Conservation (phyloP, 2,329 filamentous ascomycete species). For the Orbilia brochopaga region DNA sequence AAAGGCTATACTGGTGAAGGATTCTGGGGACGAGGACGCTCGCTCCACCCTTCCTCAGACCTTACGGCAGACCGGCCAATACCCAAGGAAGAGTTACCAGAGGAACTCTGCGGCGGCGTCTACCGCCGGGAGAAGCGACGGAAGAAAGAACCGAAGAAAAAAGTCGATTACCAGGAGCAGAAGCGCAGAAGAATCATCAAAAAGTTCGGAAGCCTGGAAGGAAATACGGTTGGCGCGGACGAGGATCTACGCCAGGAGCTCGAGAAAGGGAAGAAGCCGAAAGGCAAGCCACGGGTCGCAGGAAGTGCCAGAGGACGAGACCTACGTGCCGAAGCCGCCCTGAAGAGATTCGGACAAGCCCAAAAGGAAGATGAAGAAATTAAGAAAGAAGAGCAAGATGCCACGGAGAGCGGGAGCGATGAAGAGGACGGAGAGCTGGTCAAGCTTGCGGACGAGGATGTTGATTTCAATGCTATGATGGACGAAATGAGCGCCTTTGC, state of each 20-base stretch:
- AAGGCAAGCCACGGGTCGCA: constrained; percentile 69
- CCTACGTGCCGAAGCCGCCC: constrained; percentile 74
- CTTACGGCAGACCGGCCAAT: constrained; percentile 56
- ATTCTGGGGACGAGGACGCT: constrained; percentile 74
- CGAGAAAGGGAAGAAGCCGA: constrained; percentile 67
- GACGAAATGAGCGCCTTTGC: constrained; percentile 66
- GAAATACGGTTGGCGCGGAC: constrained; percentile 72
- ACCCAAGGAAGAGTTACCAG: constrained; percentile 67
- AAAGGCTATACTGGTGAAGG: constrained; percentile 79
- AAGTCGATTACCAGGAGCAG: constrained; percentile 71
- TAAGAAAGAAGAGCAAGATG: constrained; percentile 57
- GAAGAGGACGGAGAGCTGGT: constrained; percentile 63
- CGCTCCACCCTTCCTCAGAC: constrained; percentile 50
- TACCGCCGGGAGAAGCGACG: constrained; percentile 67
- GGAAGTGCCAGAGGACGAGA: constrained; percentile 76
- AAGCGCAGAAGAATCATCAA: constrained; percentile 74
- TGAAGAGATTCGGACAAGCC: constrained; percentile 73
- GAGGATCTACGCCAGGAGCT: constrained; percentile 69
- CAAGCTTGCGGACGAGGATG: constrained; percentile 66
- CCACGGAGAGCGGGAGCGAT: constrained; percentile 58
- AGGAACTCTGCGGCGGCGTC: constrained; percentile 81
- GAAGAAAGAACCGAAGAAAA: constrained; percentile 63
- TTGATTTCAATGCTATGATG: constrained; percentile 68
- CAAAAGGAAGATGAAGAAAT: constrained; percentile 60
- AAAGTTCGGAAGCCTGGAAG: constrained; percentile 74